These are phyloP conservation scores for Linderniella brevidens DNA, from an alignment of 257 asterid genomes.

Conservation along the genomic window DNA sequence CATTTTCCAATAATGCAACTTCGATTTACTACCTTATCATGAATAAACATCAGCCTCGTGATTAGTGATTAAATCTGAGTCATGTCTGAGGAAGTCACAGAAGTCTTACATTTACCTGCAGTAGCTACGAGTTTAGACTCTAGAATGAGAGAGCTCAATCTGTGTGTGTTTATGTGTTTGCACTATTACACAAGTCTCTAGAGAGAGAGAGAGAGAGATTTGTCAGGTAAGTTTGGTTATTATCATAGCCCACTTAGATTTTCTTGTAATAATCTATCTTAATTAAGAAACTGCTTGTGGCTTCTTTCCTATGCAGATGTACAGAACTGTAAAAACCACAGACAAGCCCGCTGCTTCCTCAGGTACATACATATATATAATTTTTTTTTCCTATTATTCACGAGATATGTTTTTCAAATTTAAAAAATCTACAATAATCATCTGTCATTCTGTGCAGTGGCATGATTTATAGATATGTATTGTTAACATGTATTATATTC, in stretches of 20 bases:
- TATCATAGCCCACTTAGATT: neutral
- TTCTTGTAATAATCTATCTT: constrained; percentile 7
- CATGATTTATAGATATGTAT: no score
- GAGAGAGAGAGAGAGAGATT: constrained; percentile 3
- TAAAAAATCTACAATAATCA: no score
- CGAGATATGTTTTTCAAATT: no score
- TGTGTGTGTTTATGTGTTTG: neutral
- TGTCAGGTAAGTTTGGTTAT: neutral
- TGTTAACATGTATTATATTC: no score
- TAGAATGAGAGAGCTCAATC: no score
- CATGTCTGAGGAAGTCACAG: constrained; percentile 19
- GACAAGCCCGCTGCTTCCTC: constrained; percentile 93
- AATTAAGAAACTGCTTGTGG: neutral
- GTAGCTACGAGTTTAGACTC: neutral
- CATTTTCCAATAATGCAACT: constrained; percentile 56
- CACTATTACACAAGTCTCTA: neutral
- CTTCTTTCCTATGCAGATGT: constrained; percentile 52
- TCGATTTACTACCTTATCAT: constrained; percentile 15
- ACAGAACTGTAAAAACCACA: constrained; percentile 87
- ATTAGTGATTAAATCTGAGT: constrained; percentile 42
- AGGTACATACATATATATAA: constrained; percentile 28
- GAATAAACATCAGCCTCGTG: constrained; percentile 64
- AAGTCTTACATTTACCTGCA: constrained; percentile 10
- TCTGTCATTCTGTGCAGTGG: no score
- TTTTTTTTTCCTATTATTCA: neutral